Percentiles rank a stretch among this genome's conserved stretches.
Evolutionary conservation across 139 green algal species (phyloP).

Genomic region (Chlorella sp.): DNA sequence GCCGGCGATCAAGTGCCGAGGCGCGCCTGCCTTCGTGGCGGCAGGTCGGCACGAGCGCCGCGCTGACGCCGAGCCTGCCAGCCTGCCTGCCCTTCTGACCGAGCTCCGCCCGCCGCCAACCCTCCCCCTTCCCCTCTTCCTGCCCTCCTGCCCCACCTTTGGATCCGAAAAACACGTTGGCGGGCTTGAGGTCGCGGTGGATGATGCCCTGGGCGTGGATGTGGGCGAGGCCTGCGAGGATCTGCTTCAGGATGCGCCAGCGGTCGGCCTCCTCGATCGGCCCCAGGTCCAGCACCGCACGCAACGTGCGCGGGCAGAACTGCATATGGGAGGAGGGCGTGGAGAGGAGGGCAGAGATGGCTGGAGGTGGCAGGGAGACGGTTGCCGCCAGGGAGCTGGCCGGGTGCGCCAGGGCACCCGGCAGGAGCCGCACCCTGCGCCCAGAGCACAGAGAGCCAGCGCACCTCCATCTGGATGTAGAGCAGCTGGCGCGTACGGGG

Average conservation of each 20-base stretch:
- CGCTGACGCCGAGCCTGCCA: no score
- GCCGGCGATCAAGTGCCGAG: no score
- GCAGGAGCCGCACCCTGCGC: not conserved
- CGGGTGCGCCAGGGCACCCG: not conserved
- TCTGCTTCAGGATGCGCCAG: conserved; percentile 83
- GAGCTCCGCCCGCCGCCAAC: no score
- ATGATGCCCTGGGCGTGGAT: conserved; percentile 83
- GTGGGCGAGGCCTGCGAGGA: conserved; percentile 76
- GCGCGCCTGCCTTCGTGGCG: no score
- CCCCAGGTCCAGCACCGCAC: conserved; percentile 52
- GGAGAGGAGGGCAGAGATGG: not conserved
- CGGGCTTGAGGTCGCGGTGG: conserved; percentile 85
- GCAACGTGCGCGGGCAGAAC: conserved; percentile 62
- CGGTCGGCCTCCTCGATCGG: conserved; percentile 60
- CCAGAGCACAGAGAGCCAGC: not conserved
- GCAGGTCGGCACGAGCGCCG: no score
- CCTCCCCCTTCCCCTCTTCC: no score
- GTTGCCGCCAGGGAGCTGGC: not conserved
- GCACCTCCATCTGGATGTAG: conserved; percentile 95
- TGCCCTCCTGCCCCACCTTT: conserved; percentile 12
- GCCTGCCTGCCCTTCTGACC: no score
- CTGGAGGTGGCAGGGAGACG: not conserved
- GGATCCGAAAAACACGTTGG: conserved; percentile 80
- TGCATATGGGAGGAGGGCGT: no score
- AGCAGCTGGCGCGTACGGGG: conserved; percentile 56